These are phyloP conservation scores for Pseudopithomyces chartarum DNA, from an alignment of 2,329 filamentous ascomycete genomes.

Conservation along the genomic window DNA sequence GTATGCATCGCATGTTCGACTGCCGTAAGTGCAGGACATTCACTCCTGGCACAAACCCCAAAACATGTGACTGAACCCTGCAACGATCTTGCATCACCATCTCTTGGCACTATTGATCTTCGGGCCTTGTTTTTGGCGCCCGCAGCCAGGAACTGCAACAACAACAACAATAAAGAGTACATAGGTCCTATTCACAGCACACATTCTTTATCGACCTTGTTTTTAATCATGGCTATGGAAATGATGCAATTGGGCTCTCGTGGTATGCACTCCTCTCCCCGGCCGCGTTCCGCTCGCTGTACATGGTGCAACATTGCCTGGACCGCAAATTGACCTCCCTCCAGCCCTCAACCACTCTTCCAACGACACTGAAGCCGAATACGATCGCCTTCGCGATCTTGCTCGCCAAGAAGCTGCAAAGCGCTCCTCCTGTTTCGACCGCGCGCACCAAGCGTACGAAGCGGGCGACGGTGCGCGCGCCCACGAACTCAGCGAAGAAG, in stretches of 20 bases:
- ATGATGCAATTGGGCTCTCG: slow-evolving; percentile 44
- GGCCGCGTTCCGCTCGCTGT: neutral
- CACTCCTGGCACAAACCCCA: no score
- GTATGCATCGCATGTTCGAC: neutral
- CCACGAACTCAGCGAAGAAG: slow-evolving; percentile 81
- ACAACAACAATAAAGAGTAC: slow-evolving; percentile 17
- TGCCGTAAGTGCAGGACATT: no score
- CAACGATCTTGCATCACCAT: slow-evolving; percentile 25
- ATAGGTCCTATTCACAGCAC: neutral
- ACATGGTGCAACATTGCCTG: neutral
- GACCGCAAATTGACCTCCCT: neutral
- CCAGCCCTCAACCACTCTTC: slow-evolving; percentile 44
- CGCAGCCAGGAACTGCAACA: neutral
- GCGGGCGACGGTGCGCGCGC: slow-evolving; percentile 82
- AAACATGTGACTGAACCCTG: slow-evolving; percentile 20
- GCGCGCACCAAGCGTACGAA: slow-evolving; percentile 74
- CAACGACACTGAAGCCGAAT: slow-evolving; percentile 71
- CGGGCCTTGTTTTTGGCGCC: neutral
- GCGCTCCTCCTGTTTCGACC: slow-evolving; percentile 76
- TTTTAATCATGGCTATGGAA: slow-evolving; percentile 36
- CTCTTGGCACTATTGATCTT: slow-evolving; percentile 24
- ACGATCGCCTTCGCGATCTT: slow-evolving; percentile 84
- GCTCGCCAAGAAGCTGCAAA: slow-evolving; percentile 81
- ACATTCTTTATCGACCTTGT: slow-evolving; percentile 10
- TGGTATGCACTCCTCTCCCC: slow-evolving; percentile 22